A percentile compares a stretch with the other conserved stretches of the same genome.
phyloP scores from a whole-genome alignment of 2,329 filamentous ascomycete genomes.

The Camillea tinctor region DNA sequence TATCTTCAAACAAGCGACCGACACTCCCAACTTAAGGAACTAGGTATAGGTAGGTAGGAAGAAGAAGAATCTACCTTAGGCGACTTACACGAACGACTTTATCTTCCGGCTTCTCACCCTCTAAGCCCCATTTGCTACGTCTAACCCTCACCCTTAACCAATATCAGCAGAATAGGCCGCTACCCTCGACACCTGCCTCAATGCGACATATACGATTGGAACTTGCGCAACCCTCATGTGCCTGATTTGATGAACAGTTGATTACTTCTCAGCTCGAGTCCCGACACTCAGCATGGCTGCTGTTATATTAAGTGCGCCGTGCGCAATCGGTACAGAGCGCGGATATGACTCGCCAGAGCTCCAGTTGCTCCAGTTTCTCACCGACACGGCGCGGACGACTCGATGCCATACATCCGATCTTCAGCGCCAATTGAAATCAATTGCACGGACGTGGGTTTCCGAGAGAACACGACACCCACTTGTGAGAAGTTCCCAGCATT shows the following conservation, averaged over 20 bases:
- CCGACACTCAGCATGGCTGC: conserved; percentile 54
- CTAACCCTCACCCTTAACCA: background rate
- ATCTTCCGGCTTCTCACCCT: background rate
- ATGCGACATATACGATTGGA: background rate
- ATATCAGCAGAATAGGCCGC: background rate
- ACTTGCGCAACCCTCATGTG: conserved; percentile 37
- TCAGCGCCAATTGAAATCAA: conserved; percentile 35
- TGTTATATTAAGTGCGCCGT: conserved; percentile 46
- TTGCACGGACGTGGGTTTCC: conserved; percentile 42
- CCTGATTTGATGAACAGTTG: conserved; percentile 51
- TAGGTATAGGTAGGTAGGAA: background rate
- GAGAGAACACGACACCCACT: conserved; percentile 19
- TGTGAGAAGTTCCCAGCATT: conserved; percentile 30
- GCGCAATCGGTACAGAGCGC: conserved; percentile 42
- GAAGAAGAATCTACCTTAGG: background rate
- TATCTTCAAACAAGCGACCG: background rate
- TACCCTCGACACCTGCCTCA: background rate
- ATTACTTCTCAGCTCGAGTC: conserved; percentile 41
- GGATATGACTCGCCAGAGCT: conserved; percentile 37
- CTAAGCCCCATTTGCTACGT: background rate
- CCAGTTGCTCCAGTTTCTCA: conserved; percentile 34
- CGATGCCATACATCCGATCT: conserved; percentile 38
- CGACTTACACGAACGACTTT: background rate
- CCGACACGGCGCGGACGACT: conserved; percentile 25
- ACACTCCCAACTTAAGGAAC: background rate